Evolutionary conservation across 768 basidiomycete genomes (phyloP).

Genomic region (Termitomyces heimii): DNA sequence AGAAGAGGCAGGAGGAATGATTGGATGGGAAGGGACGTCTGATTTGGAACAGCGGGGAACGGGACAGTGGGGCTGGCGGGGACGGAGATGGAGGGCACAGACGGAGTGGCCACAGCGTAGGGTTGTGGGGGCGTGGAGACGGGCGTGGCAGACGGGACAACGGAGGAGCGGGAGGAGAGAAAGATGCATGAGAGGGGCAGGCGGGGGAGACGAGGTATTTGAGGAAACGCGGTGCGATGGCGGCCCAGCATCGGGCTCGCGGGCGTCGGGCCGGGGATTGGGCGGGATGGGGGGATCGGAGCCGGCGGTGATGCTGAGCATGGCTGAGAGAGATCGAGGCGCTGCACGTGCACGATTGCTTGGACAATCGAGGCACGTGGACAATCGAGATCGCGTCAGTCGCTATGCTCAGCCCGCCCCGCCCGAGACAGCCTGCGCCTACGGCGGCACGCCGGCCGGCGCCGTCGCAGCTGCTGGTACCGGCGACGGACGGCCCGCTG

Average conservation of each 20-base stretch:
- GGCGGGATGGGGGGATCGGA: not conserved
- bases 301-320: not conserved
- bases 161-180: conserved; percentile 14
- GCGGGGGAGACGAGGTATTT: not conserved
- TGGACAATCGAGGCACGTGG: not conserved
- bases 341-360: not conserved
- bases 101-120: conserved; percentile 84
- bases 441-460: conserved; percentile 1
- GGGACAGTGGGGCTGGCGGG: conserved; percentile 19
- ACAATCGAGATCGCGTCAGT: too few relatives aligned
- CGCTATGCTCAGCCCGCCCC: conserved; percentile 1
- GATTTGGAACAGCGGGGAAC: conserved; percentile 23
- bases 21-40: conserved; percentile 20
- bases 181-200: conserved; percentile 1
- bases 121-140: conserved; percentile 56
- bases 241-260: conserved; percentile 6
- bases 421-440: not conserved
- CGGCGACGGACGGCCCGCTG: conserved; percentile 10
- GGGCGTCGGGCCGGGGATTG: not conserved
- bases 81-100: conserved; percentile 50
- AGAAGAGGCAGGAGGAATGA: conserved; percentile 35
- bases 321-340: not conserved
- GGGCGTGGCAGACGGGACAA: conserved; percentile 55
- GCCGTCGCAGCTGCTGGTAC: conserved; percentile 20
- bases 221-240: conserved; percentile 1